Evolutionary conservation across 805 yeast species (phyloP).

Genomic region (Clavispora santaluciae): DNA sequence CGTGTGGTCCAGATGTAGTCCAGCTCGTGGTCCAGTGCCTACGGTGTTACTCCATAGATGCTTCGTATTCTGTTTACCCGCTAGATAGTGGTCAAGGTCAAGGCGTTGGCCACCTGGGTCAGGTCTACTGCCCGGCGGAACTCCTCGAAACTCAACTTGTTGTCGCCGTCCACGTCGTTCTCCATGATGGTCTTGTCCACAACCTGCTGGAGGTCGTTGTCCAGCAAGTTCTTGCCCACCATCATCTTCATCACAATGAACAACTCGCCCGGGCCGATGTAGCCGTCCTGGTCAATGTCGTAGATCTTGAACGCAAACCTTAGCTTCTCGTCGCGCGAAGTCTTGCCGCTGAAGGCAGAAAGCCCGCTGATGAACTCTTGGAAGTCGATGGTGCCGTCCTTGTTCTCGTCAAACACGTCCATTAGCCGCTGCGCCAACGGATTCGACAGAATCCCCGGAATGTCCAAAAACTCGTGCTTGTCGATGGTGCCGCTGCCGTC

Average conservation of each 20-base stretch:
- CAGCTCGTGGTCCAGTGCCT: no score
- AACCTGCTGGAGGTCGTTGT: conserved; percentile 85
- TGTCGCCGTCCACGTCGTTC: conserved; percentile 92
- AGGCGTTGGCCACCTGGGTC: conserved; percentile 54
- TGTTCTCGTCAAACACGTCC: conserved; percentile 92
- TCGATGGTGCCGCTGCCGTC: conserved; percentile 93
- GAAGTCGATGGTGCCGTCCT: conserved; percentile 90
- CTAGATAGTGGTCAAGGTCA: conserved; percentile 49
- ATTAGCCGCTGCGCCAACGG: conserved; percentile 87
- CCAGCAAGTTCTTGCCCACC: conserved; percentile 91
- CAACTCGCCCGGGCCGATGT: conserved; percentile 89
- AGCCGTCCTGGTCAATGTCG: conserved; percentile 95
- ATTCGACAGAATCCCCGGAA: conserved; percentile 87
- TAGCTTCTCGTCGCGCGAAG: conserved; percentile 75
- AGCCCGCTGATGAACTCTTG: conserved; percentile 87
- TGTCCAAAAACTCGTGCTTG: conserved; percentile 80
- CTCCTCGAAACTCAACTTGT: conserved; percentile 79
- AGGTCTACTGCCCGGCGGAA: conserved; percentile 64
- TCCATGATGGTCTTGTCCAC: conserved; percentile 97
- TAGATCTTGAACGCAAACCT: conserved; percentile 88
- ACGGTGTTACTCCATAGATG: no score
- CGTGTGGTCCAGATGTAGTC: no score
- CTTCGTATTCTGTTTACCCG: no score
- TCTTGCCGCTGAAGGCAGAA: conserved; percentile 82
- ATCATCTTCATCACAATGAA: conserved; percentile 89